Evolutionary conservation across 805 yeast genomes (phyloP).

Genomic region (Lachancea kluyveri): DNA sequence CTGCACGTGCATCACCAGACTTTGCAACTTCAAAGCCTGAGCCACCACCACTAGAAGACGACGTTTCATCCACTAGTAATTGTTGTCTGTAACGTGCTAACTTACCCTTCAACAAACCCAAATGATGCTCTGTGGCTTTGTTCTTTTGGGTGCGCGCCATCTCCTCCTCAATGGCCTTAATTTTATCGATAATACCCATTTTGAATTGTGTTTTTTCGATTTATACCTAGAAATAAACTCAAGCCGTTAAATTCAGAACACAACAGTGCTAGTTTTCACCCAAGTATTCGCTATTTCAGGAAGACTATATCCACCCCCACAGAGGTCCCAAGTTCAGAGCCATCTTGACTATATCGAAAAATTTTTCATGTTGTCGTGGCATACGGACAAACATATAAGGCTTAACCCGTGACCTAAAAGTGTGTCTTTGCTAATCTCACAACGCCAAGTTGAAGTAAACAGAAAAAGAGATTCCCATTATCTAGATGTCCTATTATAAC

Average conservation of each 20-base stretch:
- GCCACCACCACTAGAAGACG: constrained; percentile 64
- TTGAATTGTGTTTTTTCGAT: constrained; percentile 7
- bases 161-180: constrained; percentile 86
- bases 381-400: too few relatives aligned
- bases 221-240: too few relatives aligned
- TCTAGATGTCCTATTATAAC: constrained; percentile 8
- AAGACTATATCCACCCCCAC: too few relatives aligned
- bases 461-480: neutral
- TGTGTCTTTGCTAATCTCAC: too few relatives aligned
- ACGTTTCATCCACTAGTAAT: constrained; percentile 80
- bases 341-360: too few relatives aligned
- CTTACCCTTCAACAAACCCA: constrained; percentile 91
- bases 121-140: constrained; percentile 95
- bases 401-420: too few relatives aligned
- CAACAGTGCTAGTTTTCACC: too few relatives aligned
- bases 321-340: too few relatives aligned
- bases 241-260: too few relatives aligned
- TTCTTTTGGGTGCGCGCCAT: constrained; percentile 93
- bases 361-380: too few relatives aligned
- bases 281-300: too few relatives aligned
- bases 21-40: constrained; percentile 92
- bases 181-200: constrained; percentile 53
- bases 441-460: too few relatives aligned
- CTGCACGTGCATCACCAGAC: constrained; percentile 94
- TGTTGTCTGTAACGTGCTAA: constrained; percentile 89